phyloP scores from a whole-genome alignment of 441 rosid genomes.

The Viola pubescens region DNA sequence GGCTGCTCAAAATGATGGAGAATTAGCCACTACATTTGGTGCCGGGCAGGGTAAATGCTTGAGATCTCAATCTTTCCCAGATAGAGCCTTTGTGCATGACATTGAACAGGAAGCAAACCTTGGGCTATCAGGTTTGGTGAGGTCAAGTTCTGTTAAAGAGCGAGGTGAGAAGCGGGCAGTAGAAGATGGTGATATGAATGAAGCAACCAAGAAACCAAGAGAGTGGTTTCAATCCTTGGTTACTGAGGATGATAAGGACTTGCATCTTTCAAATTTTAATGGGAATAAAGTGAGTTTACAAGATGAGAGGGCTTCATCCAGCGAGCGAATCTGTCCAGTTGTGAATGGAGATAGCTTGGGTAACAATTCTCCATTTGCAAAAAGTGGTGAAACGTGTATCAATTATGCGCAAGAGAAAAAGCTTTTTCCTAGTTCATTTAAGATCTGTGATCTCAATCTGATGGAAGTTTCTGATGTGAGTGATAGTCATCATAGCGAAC shows the following conservation, averaged over 20 bases:
- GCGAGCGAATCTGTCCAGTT: slow-evolving; percentile 24
- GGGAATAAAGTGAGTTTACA: slow-evolving; percentile 24
- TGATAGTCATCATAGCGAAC: slow-evolving; percentile 41
- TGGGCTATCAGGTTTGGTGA: slow-evolving; percentile 33
- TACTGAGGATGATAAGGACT: slow-evolving; percentile 25
- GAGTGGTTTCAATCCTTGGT: slow-evolving; percentile 53
- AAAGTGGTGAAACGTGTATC: slow-evolving; percentile 27
- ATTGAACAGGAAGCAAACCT: slow-evolving; percentile 33
- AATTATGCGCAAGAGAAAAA: slow-evolving; percentile 63
- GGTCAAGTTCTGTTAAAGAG: slow-evolving; percentile 49
- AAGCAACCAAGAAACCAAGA: slow-evolving; percentile 53
- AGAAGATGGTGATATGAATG: slow-evolving; percentile 39
- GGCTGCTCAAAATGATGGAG: slow-evolving; percentile 29
- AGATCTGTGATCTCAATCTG: slow-evolving; percentile 86
- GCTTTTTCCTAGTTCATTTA: slow-evolving; percentile 71
- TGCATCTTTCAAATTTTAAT: slow-evolving; percentile 25
- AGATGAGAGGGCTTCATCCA: slow-evolving; percentile 27
- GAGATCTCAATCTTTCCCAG: slow-evolving; percentile 64
- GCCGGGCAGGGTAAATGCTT: slow-evolving; percentile 38
- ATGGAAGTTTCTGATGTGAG: slow-evolving; percentile 57
- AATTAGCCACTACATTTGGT: slow-evolving; percentile 26
- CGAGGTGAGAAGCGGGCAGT: slow-evolving; percentile 57
- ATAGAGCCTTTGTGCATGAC: slow-evolving; percentile 31
- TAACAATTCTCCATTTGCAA: slow-evolving; percentile 25
- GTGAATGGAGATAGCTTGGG: slow-evolving; percentile 30